Conservation (phyloP, 805 yeast species). For the Dipodascopsis uninucleata region DNA sequence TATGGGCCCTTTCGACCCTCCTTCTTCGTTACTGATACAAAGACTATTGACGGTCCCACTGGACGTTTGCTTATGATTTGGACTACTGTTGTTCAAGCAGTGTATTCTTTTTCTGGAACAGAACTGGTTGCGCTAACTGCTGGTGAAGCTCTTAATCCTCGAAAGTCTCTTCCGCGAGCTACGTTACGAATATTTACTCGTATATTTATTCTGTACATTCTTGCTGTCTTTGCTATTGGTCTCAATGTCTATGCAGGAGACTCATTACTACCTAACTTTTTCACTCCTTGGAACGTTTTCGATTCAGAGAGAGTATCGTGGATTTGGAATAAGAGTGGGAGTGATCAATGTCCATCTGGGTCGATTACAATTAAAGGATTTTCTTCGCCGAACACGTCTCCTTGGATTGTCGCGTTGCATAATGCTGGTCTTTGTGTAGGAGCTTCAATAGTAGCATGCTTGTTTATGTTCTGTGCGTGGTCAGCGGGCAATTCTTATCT, state of each 20-base stretch:
- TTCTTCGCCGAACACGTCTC: constrained; percentile 61
- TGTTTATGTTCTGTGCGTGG: constrained; percentile 40
- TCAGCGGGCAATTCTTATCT: constrained; percentile 73
- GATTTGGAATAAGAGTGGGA: neutral
- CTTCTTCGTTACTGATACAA: constrained; percentile 9
- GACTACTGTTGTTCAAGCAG: constrained; percentile 68
- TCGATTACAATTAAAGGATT: constrained; percentile 29
- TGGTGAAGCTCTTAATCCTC: constrained; percentile 70
- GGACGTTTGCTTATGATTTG: constrained; percentile 60
- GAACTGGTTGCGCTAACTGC: constrained; percentile 73
- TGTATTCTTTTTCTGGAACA: constrained; percentile 71
- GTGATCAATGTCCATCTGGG: constrained; percentile 19
- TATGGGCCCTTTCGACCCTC: constrained; percentile 24
- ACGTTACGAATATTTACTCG: constrained; percentile 81
- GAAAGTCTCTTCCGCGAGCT: constrained; percentile 64
- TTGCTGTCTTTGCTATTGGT: constrained; percentile 53
- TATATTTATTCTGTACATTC: constrained; percentile 64
- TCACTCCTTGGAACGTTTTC: constrained; percentile 43
- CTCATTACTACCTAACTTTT: constrained; percentile 17
- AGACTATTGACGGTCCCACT: constrained; percentile 15
- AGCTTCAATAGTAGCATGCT: constrained; percentile 61
- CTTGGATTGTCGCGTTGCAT: constrained; percentile 69
- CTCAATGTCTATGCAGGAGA: constrained; percentile 48
- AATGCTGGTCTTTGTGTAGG: constrained; percentile 68
- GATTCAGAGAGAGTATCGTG: constrained; percentile 33